These are phyloP conservation scores for Venturia asperata DNA, from an alignment of 2,329 filamentous ascomycete genomes.

Conservation along the genomic window DNA sequence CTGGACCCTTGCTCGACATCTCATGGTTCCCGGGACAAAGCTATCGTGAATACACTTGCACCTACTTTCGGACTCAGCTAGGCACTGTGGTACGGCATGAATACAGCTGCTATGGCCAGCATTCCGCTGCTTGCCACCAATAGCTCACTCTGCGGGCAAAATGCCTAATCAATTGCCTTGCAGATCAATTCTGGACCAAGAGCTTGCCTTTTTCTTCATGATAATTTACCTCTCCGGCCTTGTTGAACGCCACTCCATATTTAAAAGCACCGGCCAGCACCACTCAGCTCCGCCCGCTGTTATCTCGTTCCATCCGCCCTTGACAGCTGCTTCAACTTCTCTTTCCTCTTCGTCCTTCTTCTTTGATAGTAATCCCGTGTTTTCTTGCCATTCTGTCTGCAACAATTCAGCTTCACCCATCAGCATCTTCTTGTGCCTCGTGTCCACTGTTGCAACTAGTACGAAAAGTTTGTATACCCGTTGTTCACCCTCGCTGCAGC, in stretches of 20 bases:
- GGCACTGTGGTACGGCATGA: neutral
- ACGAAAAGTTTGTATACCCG: neutral
- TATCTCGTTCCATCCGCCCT: neutral
- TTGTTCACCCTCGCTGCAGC: neutral
- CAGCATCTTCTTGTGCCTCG: neutral
- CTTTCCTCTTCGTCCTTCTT: neutral
- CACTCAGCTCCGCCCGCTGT: neutral
- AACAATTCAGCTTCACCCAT: neutral
- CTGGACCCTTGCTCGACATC: neutral
- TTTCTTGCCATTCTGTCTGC: neutral
- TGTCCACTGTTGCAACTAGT: neutral
- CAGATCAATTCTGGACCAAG: neutral
- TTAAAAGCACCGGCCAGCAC: slow-evolving; percentile 3
- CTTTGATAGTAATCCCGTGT: neutral
- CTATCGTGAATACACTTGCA: neutral
- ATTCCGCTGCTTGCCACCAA: slow-evolving; percentile 5
- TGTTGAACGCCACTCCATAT: slow-evolving; percentile 6
- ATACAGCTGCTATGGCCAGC: neutral
- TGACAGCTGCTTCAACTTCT: neutral
- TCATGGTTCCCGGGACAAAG: neutral
- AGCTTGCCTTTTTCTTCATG: neutral
- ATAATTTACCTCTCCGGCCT: neutral
- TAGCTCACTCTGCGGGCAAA: neutral
- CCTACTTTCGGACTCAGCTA: neutral
- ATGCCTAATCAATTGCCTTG: slow-evolving; percentile 5